Evolutionary conservation across 371 early-diverging fungal genomes (phyloP).

Genomic region (Apophysomyces variabilis): DNA sequence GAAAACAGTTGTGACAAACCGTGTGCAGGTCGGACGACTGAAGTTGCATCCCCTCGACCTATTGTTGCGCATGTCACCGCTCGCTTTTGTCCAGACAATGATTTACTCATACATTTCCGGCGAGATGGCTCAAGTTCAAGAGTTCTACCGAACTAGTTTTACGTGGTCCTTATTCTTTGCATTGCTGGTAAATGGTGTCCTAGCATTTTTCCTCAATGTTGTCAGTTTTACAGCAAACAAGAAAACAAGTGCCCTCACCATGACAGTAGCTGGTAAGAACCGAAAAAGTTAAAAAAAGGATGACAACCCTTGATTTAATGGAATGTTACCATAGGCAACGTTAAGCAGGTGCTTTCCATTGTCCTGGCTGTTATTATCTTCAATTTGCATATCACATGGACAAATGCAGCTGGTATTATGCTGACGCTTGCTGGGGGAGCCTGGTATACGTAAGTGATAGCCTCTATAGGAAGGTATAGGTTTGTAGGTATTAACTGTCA

Average conservation of each 20-base stretch:
- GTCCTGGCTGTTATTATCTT: slow-evolving; percentile 80
- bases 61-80: slow-evolving; percentile 79
- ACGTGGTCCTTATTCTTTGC: slow-evolving; percentile 53
- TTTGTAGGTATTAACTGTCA: background rate
- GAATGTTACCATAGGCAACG: slow-evolving; percentile 60
- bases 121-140: slow-evolving; percentile 62
- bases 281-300: background rate
- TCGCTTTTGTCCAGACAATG: slow-evolving; percentile 79
- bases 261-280: slow-evolving; percentile 81
- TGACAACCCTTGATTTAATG: background rate
- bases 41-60: slow-evolving; percentile 87
- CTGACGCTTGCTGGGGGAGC: slow-evolving; percentile 82
- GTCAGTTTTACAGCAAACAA: slow-evolving; percentile 87
- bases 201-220: slow-evolving; percentile 86
- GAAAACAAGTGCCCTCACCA: slow-evolving; percentile 83
- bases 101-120: slow-evolving; percentile 71
- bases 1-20: slow-evolving; percentile 88
- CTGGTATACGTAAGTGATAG: slow-evolving; percentile 53
- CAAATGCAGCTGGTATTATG: slow-evolving; percentile 76
- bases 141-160: slow-evolving; percentile 54
- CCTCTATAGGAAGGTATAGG: background rate
- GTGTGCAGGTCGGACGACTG: slow-evolving; percentile 78
- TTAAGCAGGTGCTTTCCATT: slow-evolving; percentile 88
- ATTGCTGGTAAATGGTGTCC: slow-evolving; percentile 74
- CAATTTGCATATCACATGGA: slow-evolving; percentile 63